Base-by-base conservation (phyloP, 768 basidiomycete genomes). In the Asterophora lycoperdoides region DNA sequence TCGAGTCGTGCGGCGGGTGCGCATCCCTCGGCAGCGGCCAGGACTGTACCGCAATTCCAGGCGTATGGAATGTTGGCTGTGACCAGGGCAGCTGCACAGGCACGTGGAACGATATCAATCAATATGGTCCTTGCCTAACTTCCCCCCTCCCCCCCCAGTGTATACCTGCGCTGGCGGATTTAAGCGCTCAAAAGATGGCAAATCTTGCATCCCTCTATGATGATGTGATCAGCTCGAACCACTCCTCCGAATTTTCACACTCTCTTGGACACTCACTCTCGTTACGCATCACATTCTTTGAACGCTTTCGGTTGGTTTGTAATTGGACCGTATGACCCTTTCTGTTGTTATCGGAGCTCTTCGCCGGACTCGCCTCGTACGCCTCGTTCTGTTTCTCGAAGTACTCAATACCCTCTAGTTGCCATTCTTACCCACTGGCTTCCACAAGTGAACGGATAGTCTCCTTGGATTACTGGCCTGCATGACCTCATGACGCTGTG, bases 1-100 rank as follows among this genome's bases (percentile, higher is more conserved):
- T 90, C 39, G 73, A 80, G 51, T 81, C 82, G 11, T 91, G 89
- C 65, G 89, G 88, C 53, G 89, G 89, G 23, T 91, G 89, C 61
- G 65, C 78, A 2, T 73, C 78, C 14, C 64, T 76, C n/a, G 80
- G 80, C 15, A 60, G 68, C 36, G 89, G 89, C 19, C 68, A 80
- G 62, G 84, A 92, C 64, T 92, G 88, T 65, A 81, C 81, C 14
- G 66, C 74, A 38, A 88, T 91, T 56, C 52, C 67, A 38, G 79
- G 81, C 40, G 81, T 76, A 15, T 79, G 80, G 76, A 81, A 81
- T 60, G 84, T 89, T 58, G 79, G 77, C n/a, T 93, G 89, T 64
- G 74, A 80, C 41, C 61, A 60, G 51, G 76, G 76, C 26, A 60
- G 59, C 50, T 85, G 83, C 63, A 65, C 65, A 40, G 75, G 83